Conservation (phyloP, 208 protist species). For the Crithidia brevicula region DNA sequence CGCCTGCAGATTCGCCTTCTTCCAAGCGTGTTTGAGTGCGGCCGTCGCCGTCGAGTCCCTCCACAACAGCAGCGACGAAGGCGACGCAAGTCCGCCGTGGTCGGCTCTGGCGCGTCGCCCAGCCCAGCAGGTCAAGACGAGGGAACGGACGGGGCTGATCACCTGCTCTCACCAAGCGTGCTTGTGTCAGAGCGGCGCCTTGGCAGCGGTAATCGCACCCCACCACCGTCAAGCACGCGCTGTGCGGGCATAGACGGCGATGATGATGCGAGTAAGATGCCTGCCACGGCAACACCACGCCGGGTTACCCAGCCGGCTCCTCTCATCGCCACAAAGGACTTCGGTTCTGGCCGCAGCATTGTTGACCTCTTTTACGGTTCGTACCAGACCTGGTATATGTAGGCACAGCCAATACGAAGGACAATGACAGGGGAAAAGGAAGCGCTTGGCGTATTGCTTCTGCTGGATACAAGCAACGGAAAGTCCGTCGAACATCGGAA, state of each 20-base stretch:
- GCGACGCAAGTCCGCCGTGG: neutral
- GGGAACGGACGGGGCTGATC: neutral
- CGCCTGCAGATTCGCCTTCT: slow-evolving; percentile 24
- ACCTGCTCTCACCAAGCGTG: neutral
- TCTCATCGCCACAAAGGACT: slow-evolving; percentile 31
- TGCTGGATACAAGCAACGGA: too few relatives aligned
- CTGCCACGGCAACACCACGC: slow-evolving; percentile 4
- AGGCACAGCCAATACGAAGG: neutral
- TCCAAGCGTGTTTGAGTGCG: slow-evolving; percentile 36
- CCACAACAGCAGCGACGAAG: slow-evolving; percentile 35
- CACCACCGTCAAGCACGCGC: neutral
- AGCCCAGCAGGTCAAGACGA: slow-evolving; percentile 4
- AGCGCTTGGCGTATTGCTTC: too few relatives aligned
- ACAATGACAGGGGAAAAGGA: neutral
- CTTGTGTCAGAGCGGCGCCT: neutral
- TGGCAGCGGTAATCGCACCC: neutral
- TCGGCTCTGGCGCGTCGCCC: neutral
- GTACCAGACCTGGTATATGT: slow-evolving; percentile 60
- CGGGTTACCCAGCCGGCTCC: slow-evolving; percentile 7
- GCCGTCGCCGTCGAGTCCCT: slow-evolving; percentile 25
- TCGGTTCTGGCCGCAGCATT: slow-evolving; percentile 26
- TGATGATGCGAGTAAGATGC: slow-evolving; percentile 8
- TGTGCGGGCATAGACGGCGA: slow-evolving; percentile 1
- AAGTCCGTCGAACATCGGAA: too few relatives aligned
- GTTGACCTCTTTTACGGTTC: slow-evolving; percentile 47